Evolutionary conservation across 352 stramenopile species (phyloP).

Genomic region (Phytopythium kandeliae): DNA sequence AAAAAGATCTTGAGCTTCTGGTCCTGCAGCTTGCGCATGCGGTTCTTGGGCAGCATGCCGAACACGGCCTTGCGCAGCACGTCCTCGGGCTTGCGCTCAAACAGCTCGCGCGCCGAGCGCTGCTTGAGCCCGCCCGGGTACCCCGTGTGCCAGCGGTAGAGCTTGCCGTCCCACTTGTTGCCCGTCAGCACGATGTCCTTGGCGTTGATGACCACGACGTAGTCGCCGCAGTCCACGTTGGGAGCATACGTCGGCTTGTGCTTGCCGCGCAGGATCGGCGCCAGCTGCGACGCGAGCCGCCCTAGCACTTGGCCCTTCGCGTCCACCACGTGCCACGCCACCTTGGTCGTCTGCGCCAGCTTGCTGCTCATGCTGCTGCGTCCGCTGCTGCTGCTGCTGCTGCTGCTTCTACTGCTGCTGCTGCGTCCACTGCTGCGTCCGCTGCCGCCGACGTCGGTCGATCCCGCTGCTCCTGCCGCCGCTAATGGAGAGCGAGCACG

Average conservation of each 20-base stretch:
- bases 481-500: no score
- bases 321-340: conserved; percentile 96
- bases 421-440: no score
- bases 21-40: conserved; percentile 92
- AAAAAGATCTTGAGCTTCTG: conserved; percentile 97
- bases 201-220: conserved; percentile 97
- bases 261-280: conserved; percentile 96
- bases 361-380: conserved; percentile 69
- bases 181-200: conserved; percentile 94
- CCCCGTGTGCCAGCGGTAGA: conserved; percentile 98
- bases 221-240: conserved; percentile 97
- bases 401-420: no score
- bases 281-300: conserved; percentile 93
- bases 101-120: conserved; percentile 91
- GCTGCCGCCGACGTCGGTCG: no score
- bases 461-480: no score
- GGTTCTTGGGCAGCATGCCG: conserved; percentile 98
- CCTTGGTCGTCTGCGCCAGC: conserved; percentile 73
- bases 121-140: conserved; percentile 96
- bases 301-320: conserved; percentile 95
- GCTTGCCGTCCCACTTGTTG: conserved; percentile 96
- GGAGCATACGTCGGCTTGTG: conserved; percentile 98
- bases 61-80: conserved; percentile 95
- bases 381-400: no score
- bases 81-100: conserved; percentile 93